Percentiles rank a stretch among this genome's conserved stretches.
Conservation (phyloP, 1,139 yeast species). For the Hansenula lynferdii region DNA sequence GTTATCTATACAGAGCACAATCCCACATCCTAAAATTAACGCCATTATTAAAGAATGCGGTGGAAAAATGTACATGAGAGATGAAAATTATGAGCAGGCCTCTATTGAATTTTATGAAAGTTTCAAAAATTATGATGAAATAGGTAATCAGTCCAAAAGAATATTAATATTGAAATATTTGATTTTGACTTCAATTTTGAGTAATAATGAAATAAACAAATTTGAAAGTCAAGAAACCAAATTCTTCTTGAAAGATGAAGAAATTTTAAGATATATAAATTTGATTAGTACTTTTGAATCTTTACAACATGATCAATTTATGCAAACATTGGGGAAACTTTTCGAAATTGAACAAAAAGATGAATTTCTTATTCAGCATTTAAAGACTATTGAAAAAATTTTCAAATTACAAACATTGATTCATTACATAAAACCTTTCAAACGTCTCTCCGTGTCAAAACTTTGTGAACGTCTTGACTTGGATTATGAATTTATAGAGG, state of each 20-base stretch:
- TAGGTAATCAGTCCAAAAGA: constrained; percentile 54
- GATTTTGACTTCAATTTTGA: constrained; percentile 57
- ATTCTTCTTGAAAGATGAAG: constrained; percentile 35
- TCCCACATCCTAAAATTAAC: constrained; percentile 69
- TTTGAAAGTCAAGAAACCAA: constrained; percentile 41
- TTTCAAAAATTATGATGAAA: constrained; percentile 75
- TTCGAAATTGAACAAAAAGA: constrained; percentile 23
- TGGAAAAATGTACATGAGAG: constrained; percentile 61
- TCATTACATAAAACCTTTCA: constrained; percentile 33
- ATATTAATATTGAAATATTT: constrained; percentile 54
- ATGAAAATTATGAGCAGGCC: constrained; percentile 57
- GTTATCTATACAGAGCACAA: constrained; percentile 48
- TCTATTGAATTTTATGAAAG: constrained; percentile 65
- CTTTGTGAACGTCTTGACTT: constrained; percentile 24
- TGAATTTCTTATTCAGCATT: constrained; percentile 25
- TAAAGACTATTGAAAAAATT: constrained; percentile 27
- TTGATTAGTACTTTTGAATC: constrained; percentile 33
- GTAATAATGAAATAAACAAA: constrained; percentile 42
- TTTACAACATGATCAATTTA: constrained; percentile 31
- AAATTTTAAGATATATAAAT: constrained; percentile 30
- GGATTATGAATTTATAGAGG: constrained; percentile 31
- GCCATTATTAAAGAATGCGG: constrained; percentile 76
- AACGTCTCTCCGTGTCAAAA: constrained; percentile 27
- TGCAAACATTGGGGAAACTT: constrained; percentile 20
- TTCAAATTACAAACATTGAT: constrained; percentile 31